Evolutionary conservation across 345 rosid genomes (phyloP), one percentile per base, ranked within the genome.

Genomic region (Brassica napus): DNA sequence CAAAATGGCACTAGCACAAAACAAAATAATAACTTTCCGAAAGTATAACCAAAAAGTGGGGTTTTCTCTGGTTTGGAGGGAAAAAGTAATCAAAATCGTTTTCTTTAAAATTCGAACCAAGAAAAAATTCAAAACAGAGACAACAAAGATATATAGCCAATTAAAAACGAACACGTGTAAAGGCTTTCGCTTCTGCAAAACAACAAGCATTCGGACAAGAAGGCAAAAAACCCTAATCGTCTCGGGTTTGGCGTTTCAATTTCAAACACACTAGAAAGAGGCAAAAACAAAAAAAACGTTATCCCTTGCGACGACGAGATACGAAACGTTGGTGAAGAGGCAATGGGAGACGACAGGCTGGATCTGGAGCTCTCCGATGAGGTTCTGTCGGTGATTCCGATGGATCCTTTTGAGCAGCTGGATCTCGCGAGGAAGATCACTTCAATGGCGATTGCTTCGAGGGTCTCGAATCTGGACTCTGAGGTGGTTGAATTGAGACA

Each of bases 401-500:
- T 90, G 72, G 98, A 95, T 47, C 97, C 98, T 24, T 93, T 88
- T 79, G 98, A 93, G 65, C 96, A 95, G 86, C 85, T 95, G 86
- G 98, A 95, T 90, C 91, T 95, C 77, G 99, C 99, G 57, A 92
- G 97, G 71, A 93, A 91, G 90, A 95, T 93, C 37, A 95, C 98
- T 1, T 91, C 99, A 31, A 86, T 93, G 94, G 99, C 99, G 28
- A 90, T 95, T 54, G 93, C 97, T 69, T 91, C 98, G 42, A 90
- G 98, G 74, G 94, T 95, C 44, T 86, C 97, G 76, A 87, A 86
- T 61, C 89, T 95, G 81, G 97, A 93, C 83, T 82, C 89, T 15
- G 96, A 95, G 80, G 82, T 74, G 12, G 86, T 82, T 23, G 86
- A 81, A 77, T 79, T 89, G 89, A 80, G 84, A 66, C 86, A 84